Conservation (phyloP, 148 eudicot genomes). For the Simmondsia chinensis region DNA sequence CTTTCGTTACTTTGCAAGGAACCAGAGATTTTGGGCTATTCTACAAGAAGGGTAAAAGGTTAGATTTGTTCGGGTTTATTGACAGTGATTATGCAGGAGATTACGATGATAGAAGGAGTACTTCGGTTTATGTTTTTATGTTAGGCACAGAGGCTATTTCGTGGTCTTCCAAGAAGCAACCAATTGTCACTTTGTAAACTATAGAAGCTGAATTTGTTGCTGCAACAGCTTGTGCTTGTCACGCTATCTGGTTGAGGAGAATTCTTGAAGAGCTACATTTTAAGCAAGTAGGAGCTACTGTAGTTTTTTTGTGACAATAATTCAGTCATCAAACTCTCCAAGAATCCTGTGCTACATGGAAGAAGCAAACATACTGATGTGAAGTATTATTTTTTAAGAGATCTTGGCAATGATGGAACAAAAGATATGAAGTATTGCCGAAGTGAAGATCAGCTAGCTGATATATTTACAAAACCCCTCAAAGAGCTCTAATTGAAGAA, state of each 20-base stretch:
- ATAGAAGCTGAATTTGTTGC: conserved; percentile 2
- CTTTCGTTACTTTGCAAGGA: conserved; percentile 1
- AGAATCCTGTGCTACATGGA: conserved; percentile 4
- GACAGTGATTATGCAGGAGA: too few species aligned
- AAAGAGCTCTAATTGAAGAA: too few species aligned
- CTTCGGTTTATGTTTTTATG: conserved; percentile 4
- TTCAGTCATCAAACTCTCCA: conserved; percentile 1
- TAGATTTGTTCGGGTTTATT: background rate
- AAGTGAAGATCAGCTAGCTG: background rate
- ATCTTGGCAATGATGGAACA: background rate
- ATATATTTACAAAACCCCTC: background rate
- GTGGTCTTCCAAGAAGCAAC: background rate
- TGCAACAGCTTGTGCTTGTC: background rate
- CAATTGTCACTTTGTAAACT: too few species aligned
- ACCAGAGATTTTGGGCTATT: background rate
- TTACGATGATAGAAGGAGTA: conserved; percentile 1
- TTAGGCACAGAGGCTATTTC: background rate
- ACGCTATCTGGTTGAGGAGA: conserved; percentile 1
- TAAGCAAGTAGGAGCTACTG: background rate
- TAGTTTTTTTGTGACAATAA: conserved; percentile 4
- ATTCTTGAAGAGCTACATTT: background rate
- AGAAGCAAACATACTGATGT: background rate
- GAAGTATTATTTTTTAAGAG: conserved; percentile 1
- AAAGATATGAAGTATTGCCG: background rate
- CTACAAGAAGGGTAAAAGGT: background rate